Evolutionary conservation across 148 eudicot species (phyloP), one percentile per base, ranked within the genome.

Genomic region (Bassia scoparia): DNA sequence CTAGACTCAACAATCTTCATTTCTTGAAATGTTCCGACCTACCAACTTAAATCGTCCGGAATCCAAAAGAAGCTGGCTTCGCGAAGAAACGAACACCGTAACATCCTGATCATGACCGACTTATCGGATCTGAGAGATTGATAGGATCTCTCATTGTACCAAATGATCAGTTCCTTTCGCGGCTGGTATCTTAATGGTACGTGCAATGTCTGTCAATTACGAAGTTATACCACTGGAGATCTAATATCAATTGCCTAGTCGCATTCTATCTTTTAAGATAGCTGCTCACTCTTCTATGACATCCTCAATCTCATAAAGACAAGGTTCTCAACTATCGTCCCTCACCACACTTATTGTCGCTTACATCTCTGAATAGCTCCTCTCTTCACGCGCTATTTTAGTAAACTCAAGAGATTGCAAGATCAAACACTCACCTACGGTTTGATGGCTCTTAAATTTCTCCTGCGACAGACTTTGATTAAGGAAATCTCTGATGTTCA

Each of bases 281-380:
- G 53, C 14, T 20, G 46, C 15, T 58, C n/a, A 65, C 29, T 44
- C 52, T 26, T 78, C 81, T 38, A 73, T 73, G 52, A 62, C 77
- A 35, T 78, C 81, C 34, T 73, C 77, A 27, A 73, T 78, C 21
- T 78, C 77, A 61, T 48, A 67, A n/a, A 49, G 77, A 77, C 37
- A 67, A 48, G 21, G 7, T 14, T 53, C 81, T 78, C 8, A 78
- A 73, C 67, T 37, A 60, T 26, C n/a, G n/a, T n/a, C n/a, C n/a
- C 27, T 73, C 21, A 72, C 81, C 81, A 78, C 15, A 46, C 60
- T 67, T 73, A n/a, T 72, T 2, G 24, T 37, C 0, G 27, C 68
- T 3, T n/a, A n/a, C n/a, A 49, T 78, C 69, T 49, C 33, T 73
- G n/a, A 37, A 58, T 61, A 1, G 73, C 77, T 37, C n/a, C 61